Evolutionary conservation across 75 land plant species (phyloP).

Genomic region (Cupressus sempervirens): DNA sequence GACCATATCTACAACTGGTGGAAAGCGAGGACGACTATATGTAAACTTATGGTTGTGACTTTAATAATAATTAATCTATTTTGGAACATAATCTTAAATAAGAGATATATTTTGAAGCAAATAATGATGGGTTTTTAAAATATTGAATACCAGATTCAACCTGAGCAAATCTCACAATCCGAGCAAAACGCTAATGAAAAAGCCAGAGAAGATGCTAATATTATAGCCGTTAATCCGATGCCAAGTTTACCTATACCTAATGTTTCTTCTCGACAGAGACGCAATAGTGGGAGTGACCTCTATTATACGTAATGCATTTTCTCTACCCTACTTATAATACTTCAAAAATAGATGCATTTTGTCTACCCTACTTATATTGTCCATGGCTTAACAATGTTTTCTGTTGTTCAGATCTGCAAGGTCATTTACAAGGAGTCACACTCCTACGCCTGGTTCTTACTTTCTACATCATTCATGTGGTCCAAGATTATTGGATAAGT

Average conservation of each 20-base stretch:
- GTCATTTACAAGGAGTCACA: slow-evolving; percentile 58
- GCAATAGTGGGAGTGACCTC: slow-evolving; percentile 22
- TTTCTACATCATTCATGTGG: slow-evolving; percentile 10
- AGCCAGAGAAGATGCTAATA: background rate
- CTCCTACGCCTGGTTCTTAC: slow-evolving; percentile 54
- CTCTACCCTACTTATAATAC: background rate
- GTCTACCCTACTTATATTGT: background rate
- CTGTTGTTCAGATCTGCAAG: slow-evolving; percentile 69
- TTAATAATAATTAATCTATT: background rate
- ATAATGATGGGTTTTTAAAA: no score
- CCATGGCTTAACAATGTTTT: slow-evolving; percentile 6
- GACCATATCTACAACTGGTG: slow-evolving; percentile 29
- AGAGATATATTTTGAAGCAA: no score
- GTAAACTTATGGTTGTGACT: slow-evolving; percentile 11
- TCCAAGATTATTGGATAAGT: background rate
- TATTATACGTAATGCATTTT: slow-evolving; percentile 39
- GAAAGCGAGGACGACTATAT: background rate
- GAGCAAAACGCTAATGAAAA: background rate
- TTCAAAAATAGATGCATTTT: no score
- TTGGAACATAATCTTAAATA: background rate
- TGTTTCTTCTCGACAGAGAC: slow-evolving; percentile 1
- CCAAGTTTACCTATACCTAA: slow-evolving; percentile 34
- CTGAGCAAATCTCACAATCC: no score
- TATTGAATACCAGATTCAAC: background rate
- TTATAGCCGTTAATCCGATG: background rate